Evolutionary conservation across 2,329 filamentous ascomycete species (phyloP).

Genomic region (Biscogniauxia marginata): DNA sequence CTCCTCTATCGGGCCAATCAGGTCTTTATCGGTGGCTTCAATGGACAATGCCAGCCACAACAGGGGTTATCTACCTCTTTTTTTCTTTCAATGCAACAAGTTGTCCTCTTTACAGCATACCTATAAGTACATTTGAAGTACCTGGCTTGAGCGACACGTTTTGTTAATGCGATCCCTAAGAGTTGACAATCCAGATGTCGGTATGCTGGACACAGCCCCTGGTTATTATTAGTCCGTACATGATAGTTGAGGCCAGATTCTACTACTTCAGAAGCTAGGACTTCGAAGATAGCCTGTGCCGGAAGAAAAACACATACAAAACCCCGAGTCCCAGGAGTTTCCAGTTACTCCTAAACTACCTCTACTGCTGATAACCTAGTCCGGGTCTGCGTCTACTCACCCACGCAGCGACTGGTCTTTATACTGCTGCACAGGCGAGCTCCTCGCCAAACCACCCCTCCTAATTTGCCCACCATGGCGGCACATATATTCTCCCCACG

Average conservation of each 20-base stretch:
- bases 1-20: conserved; percentile 29
- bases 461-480: conserved; percentile 38
- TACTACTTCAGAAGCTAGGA: conserved; percentile 4
- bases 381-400: conserved; percentile 1
- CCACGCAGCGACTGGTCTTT: conserved; percentile 15
- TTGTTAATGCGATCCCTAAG: no score
- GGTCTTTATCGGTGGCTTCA: conserved; percentile 27
- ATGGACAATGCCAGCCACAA: conserved; percentile 17
- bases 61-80: conserved; percentile 11
- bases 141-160: conserved; percentile 20
- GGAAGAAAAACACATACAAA: background rate
- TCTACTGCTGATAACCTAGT: background rate
- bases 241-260: conserved; percentile 21
- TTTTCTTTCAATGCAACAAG: conserved; percentile 16
- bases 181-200: conserved; percentile 12
- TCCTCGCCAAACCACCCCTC: conserved; percentile 25
- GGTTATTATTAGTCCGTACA: conserved; percentile 5
- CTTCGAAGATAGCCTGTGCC: background rate
- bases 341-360: background rate
- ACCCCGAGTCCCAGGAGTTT: background rate
- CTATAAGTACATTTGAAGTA: conserved; percentile 8
- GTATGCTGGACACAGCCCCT: conserved; percentile 11
- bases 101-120: conserved; percentile 24
- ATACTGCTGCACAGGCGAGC: conserved; percentile 24
- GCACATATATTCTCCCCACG: conserved; percentile 34